Evolutionary conservation across 202 grass and related monocot species (phyloP).

Genomic region (Setaria viridis): DNA sequence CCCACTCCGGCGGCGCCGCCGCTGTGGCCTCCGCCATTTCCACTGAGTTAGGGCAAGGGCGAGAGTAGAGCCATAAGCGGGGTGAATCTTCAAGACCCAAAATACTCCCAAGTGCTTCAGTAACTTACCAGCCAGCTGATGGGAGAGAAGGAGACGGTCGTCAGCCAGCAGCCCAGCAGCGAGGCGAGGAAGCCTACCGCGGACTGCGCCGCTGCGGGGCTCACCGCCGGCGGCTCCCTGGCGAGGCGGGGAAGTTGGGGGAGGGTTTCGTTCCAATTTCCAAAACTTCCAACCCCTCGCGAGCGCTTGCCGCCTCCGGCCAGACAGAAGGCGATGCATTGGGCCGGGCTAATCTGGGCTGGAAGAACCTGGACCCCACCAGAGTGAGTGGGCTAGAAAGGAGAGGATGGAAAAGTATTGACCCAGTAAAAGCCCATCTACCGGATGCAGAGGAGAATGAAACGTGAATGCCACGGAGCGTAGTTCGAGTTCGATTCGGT

Average conservation of each 20-base stretch:
- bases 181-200: background rate
- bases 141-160: background rate
- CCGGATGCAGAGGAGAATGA: background rate
- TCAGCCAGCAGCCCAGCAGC: background rate
- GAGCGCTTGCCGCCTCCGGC: background rate
- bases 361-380: background rate
- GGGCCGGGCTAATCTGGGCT: background rate
- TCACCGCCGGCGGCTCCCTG: background rate
- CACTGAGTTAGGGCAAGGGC: conserved; percentile 11
- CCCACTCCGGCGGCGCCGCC: conserved; percentile 43
- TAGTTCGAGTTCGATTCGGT: background rate
- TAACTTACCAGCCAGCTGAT: background rate
- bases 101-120: background rate
- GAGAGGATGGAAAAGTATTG: too few relatives aligned
- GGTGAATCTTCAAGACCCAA: background rate
- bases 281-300: background rate
- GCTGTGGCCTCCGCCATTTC: conserved; percentile 25
- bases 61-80: background rate
- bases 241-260: background rate
- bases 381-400: too few relatives aligned
- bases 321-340: background rate
- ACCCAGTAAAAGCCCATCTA: background rate
- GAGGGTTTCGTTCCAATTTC: background rate
- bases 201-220: background rate
- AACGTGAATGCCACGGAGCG: too few relatives aligned